Evolutionary conservation across 495 filamentous ascomycete genomes (phyloP), one percentile per base, ranked within the genome.

Genomic region (Talaromyces nanjingensis): DNA sequence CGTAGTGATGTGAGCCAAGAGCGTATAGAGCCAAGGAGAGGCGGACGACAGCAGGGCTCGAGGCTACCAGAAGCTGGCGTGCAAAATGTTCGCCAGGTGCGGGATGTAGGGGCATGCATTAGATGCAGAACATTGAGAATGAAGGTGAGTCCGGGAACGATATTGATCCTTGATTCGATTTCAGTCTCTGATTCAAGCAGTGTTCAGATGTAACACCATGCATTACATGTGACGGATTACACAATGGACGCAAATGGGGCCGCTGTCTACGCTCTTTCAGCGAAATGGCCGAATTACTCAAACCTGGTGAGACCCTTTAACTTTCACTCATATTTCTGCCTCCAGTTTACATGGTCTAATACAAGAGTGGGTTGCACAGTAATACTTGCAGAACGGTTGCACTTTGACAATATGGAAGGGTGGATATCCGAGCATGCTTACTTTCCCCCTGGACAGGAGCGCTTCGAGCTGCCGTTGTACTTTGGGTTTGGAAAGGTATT

Each of bases 401-500:
- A 37, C 12, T n/a, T 14, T 9, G 27, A 33, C 14, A 14, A 14
- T 4, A 16, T 59, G 27, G 11, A 16, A 25, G 20, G 14, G 14
- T 59, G 27, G 27, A 37, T 59, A 11, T 6, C 7, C 24, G 56
- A 11, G 8, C 14, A 59, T 37, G 29, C 31, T 59, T 37, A 18
- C 11, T 18, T 59, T 6, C 56, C 27, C 3, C 56, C 27, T 33
- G 31, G n/a, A 8, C 56, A 14, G 3, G 20, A 29, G 12, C 3
- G 12, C 2, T 66, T 63, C 45, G n/a, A 22, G 7, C 53, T 66
- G 16, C 37, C 53, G 6, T 25, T 66, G 25, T 60, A 52, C 33
- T 62, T 57, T 49, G 65, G 65, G 2, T 66, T 66, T 45, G 65
- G 65, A 11, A 33, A 29, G 11, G 12, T 16, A 20, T 66, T 66